phyloP scores from a whole-genome alignment of 495 filamentous ascomycete genomes.

The Penicillium turbatum region DNA sequence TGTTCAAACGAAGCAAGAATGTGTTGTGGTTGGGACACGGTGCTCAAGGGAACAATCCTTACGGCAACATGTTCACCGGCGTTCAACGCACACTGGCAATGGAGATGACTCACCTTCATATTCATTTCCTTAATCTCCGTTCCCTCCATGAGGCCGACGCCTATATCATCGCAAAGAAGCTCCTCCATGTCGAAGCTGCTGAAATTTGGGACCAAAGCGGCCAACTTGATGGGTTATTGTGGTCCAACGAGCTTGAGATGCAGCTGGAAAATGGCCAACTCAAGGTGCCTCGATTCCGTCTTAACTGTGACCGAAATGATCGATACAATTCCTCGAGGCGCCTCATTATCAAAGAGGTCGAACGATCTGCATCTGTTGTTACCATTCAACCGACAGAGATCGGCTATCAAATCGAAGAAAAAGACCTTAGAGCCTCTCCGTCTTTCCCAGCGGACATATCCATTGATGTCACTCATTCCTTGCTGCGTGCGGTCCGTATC shows the following conservation, averaged over 20 bases:
- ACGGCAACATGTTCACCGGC: slow-evolving; percentile 36
- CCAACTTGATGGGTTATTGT: slow-evolving; percentile 12
- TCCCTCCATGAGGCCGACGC: slow-evolving; percentile 8
- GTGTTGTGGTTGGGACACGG: slow-evolving; percentile 41
- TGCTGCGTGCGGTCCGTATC: slow-evolving; percentile 16
- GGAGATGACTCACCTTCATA: slow-evolving; percentile 23
- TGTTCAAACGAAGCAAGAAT: slow-evolving; percentile 35
- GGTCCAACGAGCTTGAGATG: slow-evolving; percentile 26
- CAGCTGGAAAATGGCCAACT: slow-evolving; percentile 18
- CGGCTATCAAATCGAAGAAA: slow-evolving; percentile 15
- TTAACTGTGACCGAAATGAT: slow-evolving; percentile 24
- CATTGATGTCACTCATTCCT: slow-evolving; percentile 11
- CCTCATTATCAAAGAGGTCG: slow-evolving; percentile 17
- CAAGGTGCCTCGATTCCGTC: slow-evolving; percentile 30
- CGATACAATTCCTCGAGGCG: slow-evolving; percentile 37
- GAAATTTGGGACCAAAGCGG: slow-evolving; percentile 21
- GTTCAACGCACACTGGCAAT: slow-evolving; percentile 30
- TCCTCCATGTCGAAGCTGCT: slow-evolving; percentile 21
- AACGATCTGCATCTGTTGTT: slow-evolving; percentile 2
- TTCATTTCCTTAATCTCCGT: slow-evolving; percentile 30
- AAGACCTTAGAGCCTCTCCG: not conserved
- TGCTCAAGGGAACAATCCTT: slow-evolving; percentile 30
- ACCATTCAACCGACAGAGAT: slow-evolving; percentile 3
- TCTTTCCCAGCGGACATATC: not conserved
- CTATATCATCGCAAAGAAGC: slow-evolving; percentile 11